phyloP scores from a whole-genome alignment of 495 filamentous ascomycete genomes.

The Penicillium angulare region DNA sequence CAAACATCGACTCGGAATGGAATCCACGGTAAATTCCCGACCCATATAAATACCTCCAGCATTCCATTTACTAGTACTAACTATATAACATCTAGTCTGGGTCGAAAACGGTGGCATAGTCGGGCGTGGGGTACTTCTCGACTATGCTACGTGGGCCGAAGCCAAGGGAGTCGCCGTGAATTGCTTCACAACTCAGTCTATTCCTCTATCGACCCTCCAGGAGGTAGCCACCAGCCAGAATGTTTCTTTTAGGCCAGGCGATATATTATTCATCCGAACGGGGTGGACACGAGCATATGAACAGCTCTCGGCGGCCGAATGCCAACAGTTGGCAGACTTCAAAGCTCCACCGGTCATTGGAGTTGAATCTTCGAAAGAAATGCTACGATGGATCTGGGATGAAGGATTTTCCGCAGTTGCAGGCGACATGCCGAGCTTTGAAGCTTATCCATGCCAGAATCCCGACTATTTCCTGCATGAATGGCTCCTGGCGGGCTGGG shows the following conservation, averaged over 20 bases:
- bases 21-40: conserved; percentile 48
- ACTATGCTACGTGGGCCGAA: conserved; percentile 53
- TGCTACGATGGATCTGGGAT: conserved; percentile 50
- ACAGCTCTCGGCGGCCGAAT: conserved; percentile 26
- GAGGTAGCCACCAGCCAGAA: conserved; percentile 35
- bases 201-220: conserved; percentile 18
- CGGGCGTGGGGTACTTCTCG: conserved; percentile 57
- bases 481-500: conserved; percentile 55
- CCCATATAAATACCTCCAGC: not conserved
- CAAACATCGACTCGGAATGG: conserved; percentile 39
- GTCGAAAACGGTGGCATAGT: conserved; percentile 47
- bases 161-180: conserved; percentile 32
- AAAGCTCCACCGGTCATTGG: conserved; percentile 38
- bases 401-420: conserved; percentile 51
- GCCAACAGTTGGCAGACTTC: conserved; percentile 23
- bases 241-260: conserved; percentile 41
- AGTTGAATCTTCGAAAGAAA: conserved; percentile 41
- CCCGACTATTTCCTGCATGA: conserved; percentile 42
- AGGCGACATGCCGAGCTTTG: conserved; percentile 49
- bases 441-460: conserved; percentile 29
- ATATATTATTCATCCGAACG: conserved; percentile 55
- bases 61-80: not conserved
- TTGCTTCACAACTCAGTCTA: conserved; percentile 37
- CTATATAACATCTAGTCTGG: conserved; percentile 28
- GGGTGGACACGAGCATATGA: conserved; percentile 49